Conservation (phyloP, 75 land plant species). For the Pinus taeda region DNA sequence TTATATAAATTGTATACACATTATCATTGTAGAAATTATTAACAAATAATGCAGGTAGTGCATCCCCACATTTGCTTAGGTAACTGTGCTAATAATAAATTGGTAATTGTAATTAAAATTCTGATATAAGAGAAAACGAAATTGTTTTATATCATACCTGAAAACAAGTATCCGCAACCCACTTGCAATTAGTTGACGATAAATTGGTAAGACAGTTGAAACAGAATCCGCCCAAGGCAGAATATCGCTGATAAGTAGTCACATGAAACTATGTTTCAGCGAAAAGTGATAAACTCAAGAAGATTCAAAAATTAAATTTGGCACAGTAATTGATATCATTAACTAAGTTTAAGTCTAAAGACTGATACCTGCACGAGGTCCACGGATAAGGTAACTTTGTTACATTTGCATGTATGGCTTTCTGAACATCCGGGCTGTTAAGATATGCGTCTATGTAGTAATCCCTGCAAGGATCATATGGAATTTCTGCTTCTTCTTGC, state of each 20-base stretch:
- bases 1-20: no score
- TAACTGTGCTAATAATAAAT: no score
- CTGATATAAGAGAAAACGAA: no score
- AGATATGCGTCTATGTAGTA: constrained; percentile 51
- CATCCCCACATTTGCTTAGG: no score
- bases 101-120: no score
- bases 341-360: neutral
- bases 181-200: neutral
- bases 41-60: no score
- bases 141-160: neutral
- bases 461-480: constrained; percentile 70
- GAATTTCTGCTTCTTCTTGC: neutral
- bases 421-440: constrained; percentile 80
- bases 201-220: neutral
- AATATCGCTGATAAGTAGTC: no score
- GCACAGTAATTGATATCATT: no score
- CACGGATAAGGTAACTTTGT: constrained; percentile 60
- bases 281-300: neutral
- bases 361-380: constrained; percentile 71
- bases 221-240: neutral
- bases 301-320: neutral
- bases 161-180: neutral
- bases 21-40: no score
- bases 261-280: neutral
- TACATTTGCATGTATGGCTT: constrained; percentile 85